Conservation (phyloP, 208 protist genomes). For the Trypanosoma theileri region DNA sequence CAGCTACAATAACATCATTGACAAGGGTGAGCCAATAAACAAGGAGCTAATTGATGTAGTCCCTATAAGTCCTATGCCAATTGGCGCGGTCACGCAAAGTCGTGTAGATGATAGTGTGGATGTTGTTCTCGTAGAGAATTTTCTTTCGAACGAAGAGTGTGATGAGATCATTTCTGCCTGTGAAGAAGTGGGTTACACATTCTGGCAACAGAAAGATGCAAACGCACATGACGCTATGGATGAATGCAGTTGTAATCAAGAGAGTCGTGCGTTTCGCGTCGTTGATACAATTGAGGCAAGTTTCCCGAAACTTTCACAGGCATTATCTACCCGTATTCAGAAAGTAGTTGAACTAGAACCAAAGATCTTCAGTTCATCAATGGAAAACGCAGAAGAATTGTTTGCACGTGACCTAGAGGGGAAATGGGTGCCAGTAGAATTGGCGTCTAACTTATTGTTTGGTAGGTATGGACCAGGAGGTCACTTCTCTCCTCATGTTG, state of each 20-base stretch:
- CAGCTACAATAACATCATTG: constrained; percentile 89
- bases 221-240: not conserved
- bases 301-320: constrained; percentile 56
- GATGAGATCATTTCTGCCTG: constrained; percentile 61
- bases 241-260: constrained; percentile 27
- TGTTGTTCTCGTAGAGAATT: constrained; percentile 76
- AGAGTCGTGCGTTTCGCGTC: constrained; percentile 62
- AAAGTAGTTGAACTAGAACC: constrained; percentile 51
- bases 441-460: constrained; percentile 81
- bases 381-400: constrained; percentile 55
- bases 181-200: constrained; percentile 80
- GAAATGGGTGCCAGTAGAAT: constrained; percentile 66
- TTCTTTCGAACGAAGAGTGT: constrained; percentile 75
- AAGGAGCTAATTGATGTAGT: constrained; percentile 69
- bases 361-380: constrained; percentile 59
- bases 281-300: constrained; percentile 88
- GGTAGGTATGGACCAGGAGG: constrained; percentile 79
- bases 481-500: constrained; percentile 92
- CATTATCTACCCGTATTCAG: constrained; percentile 69
- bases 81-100: constrained; percentile 20
- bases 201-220: constrained; percentile 65
- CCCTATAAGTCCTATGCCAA: constrained; percentile 28
- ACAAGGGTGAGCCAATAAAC: constrained; percentile 71
- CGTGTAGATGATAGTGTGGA: constrained; percentile 39
- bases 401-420: constrained; percentile 82